Base-by-base conservation (phyloP, 2,329 filamentous ascomycete genomes). In the Sporothrix protearum region DNA sequence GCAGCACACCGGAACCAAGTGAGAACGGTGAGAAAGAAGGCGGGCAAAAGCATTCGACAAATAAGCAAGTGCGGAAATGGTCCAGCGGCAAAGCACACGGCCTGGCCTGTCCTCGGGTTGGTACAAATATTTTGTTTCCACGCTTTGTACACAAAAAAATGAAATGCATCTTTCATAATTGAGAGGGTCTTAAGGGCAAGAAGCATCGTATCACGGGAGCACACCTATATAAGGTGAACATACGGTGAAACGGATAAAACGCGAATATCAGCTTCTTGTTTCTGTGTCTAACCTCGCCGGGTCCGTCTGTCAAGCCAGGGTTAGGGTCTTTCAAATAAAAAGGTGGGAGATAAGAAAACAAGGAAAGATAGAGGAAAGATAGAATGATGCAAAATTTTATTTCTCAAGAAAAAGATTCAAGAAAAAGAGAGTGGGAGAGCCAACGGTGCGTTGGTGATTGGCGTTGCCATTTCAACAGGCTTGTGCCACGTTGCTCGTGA, bases 401-500 rank as follows among this genome's bases (percentile, higher is more conserved):
- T n/a, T n/a, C n/a, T n/a, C n/a, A 49, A 9, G 25, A 45, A 28
- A 53, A 19, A 33, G n/a, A 36, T 25, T 25, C 16, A 66, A 25
- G 28, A 22, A 33, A 39, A 66, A 36, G 36, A n/a, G 5, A 12
- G 9, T 59, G 14, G 45, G 25, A 59, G 19, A 47, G n/a, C 10
- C 39, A 33, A 25, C 47, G 28, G 22, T 12, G 12, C 19, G 9
- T 4, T 10, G n/a, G 22, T 36, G 14, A 33, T 66, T 49, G 45
- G 25, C 28, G 7, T 22, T 42, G 19, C 25, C 19, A 59, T 64
- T 36, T 10, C 47, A 61, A 64, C 22, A 55, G 33, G 28, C 64
- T 47, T 39, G 64, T 68, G 64, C 45, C 64, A 68, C 47, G 64
- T 53, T 53, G 47, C 64, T 53, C n/a, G 30, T 68, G n/a, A 30